A percentile compares a stretch with the other conserved stretches of the same genome.
Conservation (phyloP, 2,329 filamentous ascomycete genomes). For the Capronia americana region DNA sequence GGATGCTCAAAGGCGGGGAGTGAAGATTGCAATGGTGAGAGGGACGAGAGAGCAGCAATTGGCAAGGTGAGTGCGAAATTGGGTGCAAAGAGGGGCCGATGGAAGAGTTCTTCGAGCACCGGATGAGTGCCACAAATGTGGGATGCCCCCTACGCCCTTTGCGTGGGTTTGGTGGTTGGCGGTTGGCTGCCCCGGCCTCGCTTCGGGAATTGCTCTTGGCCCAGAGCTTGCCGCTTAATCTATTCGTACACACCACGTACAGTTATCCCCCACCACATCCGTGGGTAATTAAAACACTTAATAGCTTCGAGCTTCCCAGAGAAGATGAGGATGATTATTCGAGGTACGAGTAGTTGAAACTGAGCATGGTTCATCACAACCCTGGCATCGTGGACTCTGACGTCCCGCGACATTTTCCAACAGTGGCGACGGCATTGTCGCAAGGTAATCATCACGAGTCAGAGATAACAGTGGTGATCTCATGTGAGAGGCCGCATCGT, state of each 20-base stretch:
- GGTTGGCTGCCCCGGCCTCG: constrained; percentile 6
- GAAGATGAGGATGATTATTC: not conserved
- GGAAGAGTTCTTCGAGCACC: constrained; percentile 4
- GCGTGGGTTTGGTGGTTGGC: constrained; percentile 7
- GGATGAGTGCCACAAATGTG: constrained; percentile 8
- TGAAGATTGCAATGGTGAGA: constrained; percentile 9
- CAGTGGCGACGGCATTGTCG: not conserved
- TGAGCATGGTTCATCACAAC: not conserved
- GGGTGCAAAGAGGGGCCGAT: constrained; percentile 21
- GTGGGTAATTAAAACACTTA: constrained; percentile 8
- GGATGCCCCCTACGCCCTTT: not conserved
- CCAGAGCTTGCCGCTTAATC: not conserved
- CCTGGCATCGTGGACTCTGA: not conserved
- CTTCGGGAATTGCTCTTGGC: constrained; percentile 24
- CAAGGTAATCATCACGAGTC: not conserved
- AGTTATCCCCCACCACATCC: not conserved
- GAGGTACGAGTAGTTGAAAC: not conserved
- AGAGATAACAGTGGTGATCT: constrained; percentile 12
- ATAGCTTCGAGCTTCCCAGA: not conserved
- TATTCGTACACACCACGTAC: not conserved
- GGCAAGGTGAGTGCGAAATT: not conserved
- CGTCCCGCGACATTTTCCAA: not conserved
- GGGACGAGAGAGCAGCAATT: not conserved
- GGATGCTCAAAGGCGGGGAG: constrained; percentile 9
- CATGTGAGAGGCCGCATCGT: constrained; percentile 2